These are phyloP conservation scores for Nicotiana noctiflora DNA, from an alignment of 257 asterid species.

Conservation along the genomic window DNA sequence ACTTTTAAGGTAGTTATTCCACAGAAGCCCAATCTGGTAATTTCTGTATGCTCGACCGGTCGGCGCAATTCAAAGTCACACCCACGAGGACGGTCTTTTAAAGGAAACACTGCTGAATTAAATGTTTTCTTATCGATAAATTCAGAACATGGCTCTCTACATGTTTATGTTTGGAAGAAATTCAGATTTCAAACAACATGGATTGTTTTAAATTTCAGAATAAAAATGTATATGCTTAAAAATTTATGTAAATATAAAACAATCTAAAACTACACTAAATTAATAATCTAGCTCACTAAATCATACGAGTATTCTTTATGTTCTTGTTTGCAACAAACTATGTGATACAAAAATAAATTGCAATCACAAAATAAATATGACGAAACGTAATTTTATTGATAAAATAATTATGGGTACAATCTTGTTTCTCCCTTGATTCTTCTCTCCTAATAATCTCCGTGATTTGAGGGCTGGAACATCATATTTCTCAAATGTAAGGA, in stretches of 20 bases:
- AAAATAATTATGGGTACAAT: too few relatives aligned
- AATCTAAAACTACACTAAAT: not conserved
- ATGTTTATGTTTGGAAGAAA: not conserved
- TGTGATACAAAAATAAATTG: too few relatives aligned
- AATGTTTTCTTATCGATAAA: not conserved
- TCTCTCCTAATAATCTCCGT: too few relatives aligned
- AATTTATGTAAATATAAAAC: not conserved
- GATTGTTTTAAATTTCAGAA: not conserved
- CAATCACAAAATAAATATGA: too few relatives aligned
- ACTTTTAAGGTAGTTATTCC: conserved; percentile 27
- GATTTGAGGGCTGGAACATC: too few relatives aligned
- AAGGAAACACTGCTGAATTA: not conserved
- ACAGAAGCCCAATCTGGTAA: conserved; percentile 34
- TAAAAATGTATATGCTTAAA: not conserved
- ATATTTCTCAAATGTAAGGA: too few relatives aligned
- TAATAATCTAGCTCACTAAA: not conserved
- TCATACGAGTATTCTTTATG: not conserved
- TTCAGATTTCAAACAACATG: not conserved
- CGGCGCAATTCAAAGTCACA: conserved; percentile 17
- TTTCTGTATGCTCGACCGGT: conserved; percentile 10
- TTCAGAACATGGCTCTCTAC: not conserved
- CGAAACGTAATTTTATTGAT: too few relatives aligned
- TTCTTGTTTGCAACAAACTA: too few relatives aligned
- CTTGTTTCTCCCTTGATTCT: too few relatives aligned
- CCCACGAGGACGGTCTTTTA: conserved; percentile 32